Conservation (phyloP, 768 basidiomycete species). For the Hygrocybe coccinea region DNA sequence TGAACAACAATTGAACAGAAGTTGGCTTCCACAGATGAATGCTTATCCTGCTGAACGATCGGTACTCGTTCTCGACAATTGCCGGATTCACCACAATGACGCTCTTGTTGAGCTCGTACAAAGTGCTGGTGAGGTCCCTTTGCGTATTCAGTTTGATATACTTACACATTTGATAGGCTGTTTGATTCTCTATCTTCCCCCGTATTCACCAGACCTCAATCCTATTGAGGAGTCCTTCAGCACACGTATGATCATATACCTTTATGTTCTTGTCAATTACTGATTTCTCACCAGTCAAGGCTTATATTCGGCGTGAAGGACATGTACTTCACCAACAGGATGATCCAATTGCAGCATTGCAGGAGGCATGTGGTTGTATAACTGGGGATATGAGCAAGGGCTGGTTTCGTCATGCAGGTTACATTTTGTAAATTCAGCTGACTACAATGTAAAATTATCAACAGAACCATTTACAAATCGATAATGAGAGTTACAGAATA, state of each 20-base stretch:
- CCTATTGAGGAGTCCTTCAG: conserved; percentile 29
- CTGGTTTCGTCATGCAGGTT: conserved; percentile 12
- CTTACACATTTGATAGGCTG: conserved; percentile 19
- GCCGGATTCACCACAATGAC: conserved; percentile 33
- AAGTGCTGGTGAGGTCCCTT: too few relatives aligned
- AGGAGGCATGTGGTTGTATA: conserved; percentile 14
- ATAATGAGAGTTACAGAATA: not conserved
- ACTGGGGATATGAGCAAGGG: conserved; percentile 10
- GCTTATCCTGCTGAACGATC: conserved; percentile 26
- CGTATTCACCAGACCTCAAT: conserved; percentile 33
- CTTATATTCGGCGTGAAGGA: conserved; percentile 21
- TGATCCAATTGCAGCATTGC: conserved; percentile 10
- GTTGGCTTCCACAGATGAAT: conserved; percentile 34
- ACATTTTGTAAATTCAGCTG: conserved; percentile 1
- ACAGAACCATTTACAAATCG: not conserved
- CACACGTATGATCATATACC: conserved; percentile 13
- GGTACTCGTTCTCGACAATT: conserved; percentile 36
- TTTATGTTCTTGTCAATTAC: not conserved
- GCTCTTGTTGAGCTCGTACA: too few relatives aligned
- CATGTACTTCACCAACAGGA: conserved; percentile 10
- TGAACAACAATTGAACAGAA: not conserved
- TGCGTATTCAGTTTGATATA: conserved; percentile 1
- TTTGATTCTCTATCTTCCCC: conserved; percentile 28
- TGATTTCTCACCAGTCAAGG: conserved; percentile 18
- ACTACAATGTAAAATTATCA: not conserved